These are phyloP conservation scores for Tolypocladium tundrense DNA, from an alignment of 2,329 filamentous ascomycete genomes.

Conservation along the genomic window DNA sequence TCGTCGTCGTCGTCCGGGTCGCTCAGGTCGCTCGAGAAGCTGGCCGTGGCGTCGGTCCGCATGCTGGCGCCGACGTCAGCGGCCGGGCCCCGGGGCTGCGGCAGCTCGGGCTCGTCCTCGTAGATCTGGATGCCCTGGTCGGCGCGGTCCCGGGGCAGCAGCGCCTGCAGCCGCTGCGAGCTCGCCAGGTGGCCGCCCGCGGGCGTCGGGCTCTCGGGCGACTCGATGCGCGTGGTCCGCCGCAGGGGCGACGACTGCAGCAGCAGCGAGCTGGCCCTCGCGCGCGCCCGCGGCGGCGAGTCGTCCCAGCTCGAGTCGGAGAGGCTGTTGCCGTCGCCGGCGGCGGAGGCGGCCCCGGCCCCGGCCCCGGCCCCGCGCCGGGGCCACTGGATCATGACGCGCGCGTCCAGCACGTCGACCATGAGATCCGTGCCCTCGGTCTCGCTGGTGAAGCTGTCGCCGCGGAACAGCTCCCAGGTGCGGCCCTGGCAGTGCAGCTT, in stretches of 20 bases:
- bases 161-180: conserved; percentile 34
- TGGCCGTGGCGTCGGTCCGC: conserved; percentile 38
- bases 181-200: conserved; percentile 24
- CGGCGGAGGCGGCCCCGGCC: not conserved
- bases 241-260: conserved; percentile 53
- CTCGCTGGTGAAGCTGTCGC: conserved; percentile 82
- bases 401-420: conserved; percentile 86
- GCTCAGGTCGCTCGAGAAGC: conserved; percentile 46
- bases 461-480: conserved; percentile 77
- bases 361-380: conserved; percentile 30
- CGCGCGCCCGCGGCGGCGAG: conserved; percentile 33
- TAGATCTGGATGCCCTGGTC: conserved; percentile 55
- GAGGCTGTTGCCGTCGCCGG: conserved; percentile 27
- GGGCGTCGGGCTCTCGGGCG: conserved; percentile 61
- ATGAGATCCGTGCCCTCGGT: conserved; percentile 85
- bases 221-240: conserved; percentile 49
- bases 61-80: conserved; percentile 31
- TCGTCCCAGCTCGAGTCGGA: conserved; percentile 67
- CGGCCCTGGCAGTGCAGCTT: conserved; percentile 86
- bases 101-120: conserved; percentile 50
- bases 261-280: conserved; percentile 30
- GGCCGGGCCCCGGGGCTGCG: conserved; percentile 14
- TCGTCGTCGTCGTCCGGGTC: conserved; percentile 57
- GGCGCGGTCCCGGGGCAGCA: conserved; percentile 26
- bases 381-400: conserved; percentile 86